Conservation (phyloP, 495 filamentous ascomycete genomes). For the Neurospora sp. region DNA sequence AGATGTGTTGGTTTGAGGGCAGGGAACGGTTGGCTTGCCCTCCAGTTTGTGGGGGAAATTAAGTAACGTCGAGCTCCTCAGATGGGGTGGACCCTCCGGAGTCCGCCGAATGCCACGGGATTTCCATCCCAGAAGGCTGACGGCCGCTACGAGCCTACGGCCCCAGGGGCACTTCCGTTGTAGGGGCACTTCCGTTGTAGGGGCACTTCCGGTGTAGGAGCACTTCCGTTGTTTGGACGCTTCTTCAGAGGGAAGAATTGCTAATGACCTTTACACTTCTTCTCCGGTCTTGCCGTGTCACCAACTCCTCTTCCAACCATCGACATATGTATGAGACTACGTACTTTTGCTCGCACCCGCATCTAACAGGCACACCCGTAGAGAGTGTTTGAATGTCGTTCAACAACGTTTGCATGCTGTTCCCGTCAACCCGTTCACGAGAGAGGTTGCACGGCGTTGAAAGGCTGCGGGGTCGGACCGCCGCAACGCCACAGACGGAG, state of each 20-base stretch:
- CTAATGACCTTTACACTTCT: neutral
- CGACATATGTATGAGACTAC: neutral
- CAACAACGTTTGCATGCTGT: neutral
- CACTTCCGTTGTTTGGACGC: neutral
- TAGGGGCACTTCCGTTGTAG: too few relatives aligned
- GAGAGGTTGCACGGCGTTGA: neutral
- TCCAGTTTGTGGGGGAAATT: neutral
- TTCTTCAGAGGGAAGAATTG: neutral
- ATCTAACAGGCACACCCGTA: neutral
- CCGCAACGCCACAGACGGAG: neutral
- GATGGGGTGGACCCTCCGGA: neutral
- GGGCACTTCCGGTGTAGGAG: too few relatives aligned
- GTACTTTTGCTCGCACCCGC: neutral
- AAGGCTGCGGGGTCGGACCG: neutral
- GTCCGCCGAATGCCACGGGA: neutral
- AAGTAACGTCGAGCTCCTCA: neutral
- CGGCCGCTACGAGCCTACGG: neutral
- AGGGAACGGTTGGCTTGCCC: neutral
- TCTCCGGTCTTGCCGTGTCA: neutral
- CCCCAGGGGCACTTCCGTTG: neutral
- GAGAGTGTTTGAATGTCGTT: neutral
- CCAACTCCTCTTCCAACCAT: neutral
- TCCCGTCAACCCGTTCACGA: neutral
- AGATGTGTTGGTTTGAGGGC: neutral
- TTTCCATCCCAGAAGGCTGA: neutral